Evolutionary conservation across 192 early-diverging fungal genomes (phyloP), one percentile per base, ranked within the genome.

Genomic region (Gaertneriomyces sp.): DNA sequence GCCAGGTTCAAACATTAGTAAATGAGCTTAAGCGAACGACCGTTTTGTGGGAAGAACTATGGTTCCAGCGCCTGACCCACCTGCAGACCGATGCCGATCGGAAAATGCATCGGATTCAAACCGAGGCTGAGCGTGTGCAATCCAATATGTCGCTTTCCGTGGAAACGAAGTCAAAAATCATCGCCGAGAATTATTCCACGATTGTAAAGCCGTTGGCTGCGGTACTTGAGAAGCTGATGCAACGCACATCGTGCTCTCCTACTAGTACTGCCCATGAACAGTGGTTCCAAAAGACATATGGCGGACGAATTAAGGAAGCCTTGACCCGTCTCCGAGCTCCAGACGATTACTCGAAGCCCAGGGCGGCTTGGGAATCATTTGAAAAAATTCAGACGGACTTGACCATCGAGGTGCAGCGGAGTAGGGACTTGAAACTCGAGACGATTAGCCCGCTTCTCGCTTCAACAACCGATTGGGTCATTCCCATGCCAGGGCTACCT

Each of bases 41-140:
- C 0, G 89, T 93, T 20, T 64, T 93, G 4, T 90, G 91, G 86
- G 91, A 92, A 63, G 91, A 93, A 73, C 75, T 74, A 14, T 91
- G 89, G 89, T 70, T 85, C n/a, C 83, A 90, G 58, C 79, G 77
- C 66, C 81, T 93, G 20, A 73, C 77, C 7, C 69, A 79, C 8
- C 42, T 90, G 19, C 76, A 88, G 17, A 61, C 70, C 38, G 87
- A 90, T 46, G 72, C 82, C 2, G 76, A 71, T 52, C 79, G 77
- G 52, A 72, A 83, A 45, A 66, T 88, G 5, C 70, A 79, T 16
- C 78, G 79, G 17, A 64, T 92, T 7, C 74, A 81, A 12, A 70
- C 76, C 11, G 89, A 90, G 59, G 69, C 82, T 4, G 62, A 70
- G 11, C 68, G 84, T 44, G 68, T 91, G 16, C 77, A 81, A 12